These are phyloP conservation scores for Ceratocystiopsis sp. DNA, from an alignment of 2,329 filamentous ascomycete species.

Conservation along the genomic window DNA sequence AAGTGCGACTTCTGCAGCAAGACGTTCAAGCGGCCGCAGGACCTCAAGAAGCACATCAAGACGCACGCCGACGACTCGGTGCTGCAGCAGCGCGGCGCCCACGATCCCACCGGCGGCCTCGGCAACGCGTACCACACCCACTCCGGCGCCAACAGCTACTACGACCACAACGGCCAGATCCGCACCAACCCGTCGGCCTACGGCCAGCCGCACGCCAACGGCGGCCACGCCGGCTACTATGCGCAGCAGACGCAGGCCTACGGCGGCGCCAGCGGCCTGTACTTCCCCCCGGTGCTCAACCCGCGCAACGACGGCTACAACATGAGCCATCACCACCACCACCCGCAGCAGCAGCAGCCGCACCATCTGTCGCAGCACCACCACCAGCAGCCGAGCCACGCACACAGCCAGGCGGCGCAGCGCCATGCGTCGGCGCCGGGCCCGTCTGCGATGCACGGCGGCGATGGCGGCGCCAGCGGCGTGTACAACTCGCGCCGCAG, in stretches of 20 bases:
- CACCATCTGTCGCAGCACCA: neutral
- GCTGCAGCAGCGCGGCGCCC: conserved; percentile 31
- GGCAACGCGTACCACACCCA: conserved; percentile 33
- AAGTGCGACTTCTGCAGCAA: conserved; percentile 98
- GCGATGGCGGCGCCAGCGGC: conserved; percentile 35
- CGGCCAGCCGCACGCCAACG: conserved; percentile 35
- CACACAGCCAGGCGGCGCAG: neutral
- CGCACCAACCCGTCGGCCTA: conserved; percentile 37
- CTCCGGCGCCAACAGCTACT: conserved; percentile 36
- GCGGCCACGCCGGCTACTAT: conserved; percentile 41
- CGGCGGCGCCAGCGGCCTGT: conserved; percentile 54
- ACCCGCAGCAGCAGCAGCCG: conserved; percentile 14
- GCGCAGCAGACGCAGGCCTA: conserved; percentile 31
- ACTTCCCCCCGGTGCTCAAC: conserved; percentile 50
- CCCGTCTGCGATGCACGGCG: conserved; percentile 7
- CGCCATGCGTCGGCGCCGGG: neutral
- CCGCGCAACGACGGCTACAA: conserved; percentile 40
- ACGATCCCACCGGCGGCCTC: conserved; percentile 34
- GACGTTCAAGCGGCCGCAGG: conserved; percentile 96
- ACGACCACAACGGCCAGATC: conserved; percentile 49
- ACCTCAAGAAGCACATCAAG: conserved; percentile 99
- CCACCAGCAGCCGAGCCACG: neutral
- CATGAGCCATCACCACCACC: conserved; percentile 21
- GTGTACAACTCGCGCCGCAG: conserved; percentile 47
- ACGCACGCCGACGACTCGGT: conserved; percentile 94